Percentiles rank a stretch among this genome's conserved stretches.
phyloP scores from a whole-genome alignment of 192 early-diverging fungal genomes.

The Phycomyces nitens region DNA sequence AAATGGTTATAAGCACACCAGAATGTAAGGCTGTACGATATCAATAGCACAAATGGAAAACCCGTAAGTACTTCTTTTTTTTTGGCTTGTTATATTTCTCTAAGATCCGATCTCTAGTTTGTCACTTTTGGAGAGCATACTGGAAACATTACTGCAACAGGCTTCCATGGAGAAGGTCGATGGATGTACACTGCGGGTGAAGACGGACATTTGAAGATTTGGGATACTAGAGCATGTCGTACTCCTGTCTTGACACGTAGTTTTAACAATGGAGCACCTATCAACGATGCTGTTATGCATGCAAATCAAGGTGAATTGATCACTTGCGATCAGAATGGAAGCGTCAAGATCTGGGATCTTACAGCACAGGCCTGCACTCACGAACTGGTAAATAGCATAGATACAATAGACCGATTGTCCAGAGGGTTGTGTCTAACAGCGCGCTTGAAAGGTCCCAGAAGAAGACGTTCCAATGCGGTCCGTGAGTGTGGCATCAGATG shows the following conservation, averaged over 20 bases:
- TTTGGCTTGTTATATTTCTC: background rate
- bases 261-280: conserved; percentile 57
- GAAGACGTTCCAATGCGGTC: conserved; percentile 79
- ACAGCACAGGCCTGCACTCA: conserved; percentile 58
- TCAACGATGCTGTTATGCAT: conserved; percentile 64
- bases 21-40: conserved; percentile 78
- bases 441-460: conserved; percentile 59
- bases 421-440: no score
- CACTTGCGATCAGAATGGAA: conserved; percentile 77
- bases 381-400: conserved; percentile 52
- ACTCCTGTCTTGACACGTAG: conserved; percentile 53
- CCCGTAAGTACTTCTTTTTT: conserved; percentile 45
- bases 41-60: conserved; percentile 73
- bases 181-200: conserved; percentile 78
- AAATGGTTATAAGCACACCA: conserved; percentile 62
- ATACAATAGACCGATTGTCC: no score
- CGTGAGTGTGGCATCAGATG: conserved; percentile 80
- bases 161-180: conserved; percentile 66
- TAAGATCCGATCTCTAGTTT: conserved; percentile 21
- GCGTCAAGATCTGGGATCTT: conserved; percentile 71
- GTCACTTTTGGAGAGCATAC: conserved; percentile 60
- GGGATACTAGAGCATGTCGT: conserved; percentile 58
- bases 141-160: conserved; percentile 57
- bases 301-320: conserved; percentile 82
- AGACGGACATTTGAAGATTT: conserved; percentile 75